These are phyloP conservation scores for Saccharum officinarum DNA, from an alignment of 176 grass and related monocot species.

Conservation along the genomic window DNA sequence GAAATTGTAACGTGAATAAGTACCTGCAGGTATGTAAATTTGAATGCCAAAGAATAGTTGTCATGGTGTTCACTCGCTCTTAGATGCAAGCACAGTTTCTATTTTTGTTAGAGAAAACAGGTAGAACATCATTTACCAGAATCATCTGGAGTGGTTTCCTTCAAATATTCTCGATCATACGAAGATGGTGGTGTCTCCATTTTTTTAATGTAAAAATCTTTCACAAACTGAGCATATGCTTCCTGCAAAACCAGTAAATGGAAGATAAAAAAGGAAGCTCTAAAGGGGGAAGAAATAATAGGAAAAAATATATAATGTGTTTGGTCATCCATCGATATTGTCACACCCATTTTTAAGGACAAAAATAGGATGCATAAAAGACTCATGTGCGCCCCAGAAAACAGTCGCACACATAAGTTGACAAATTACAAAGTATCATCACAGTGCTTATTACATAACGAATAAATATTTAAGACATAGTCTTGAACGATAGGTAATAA, in stretches of 20 bases:
- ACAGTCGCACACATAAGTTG: too few species aligned
- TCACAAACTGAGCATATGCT: conserved; percentile 71
- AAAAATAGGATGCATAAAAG: too few species aligned
- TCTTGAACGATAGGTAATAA: too few species aligned
- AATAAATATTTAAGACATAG: too few species aligned
- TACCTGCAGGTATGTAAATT: conserved; percentile 3
- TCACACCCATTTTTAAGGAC: too few species aligned
- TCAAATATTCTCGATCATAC: conserved; percentile 85
- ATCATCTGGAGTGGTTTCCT: conserved; percentile 71
- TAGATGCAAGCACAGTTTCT: conserved; percentile 6
- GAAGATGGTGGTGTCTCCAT: conserved; percentile 56
- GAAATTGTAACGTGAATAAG: conserved; percentile 16
- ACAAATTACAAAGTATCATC: too few species aligned
- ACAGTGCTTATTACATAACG: too few species aligned
- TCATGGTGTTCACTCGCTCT: conserved; percentile 15
- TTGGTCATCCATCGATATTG: background rate
- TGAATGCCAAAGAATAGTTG: conserved; percentile 3
- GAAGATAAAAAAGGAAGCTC: conserved; percentile 4
- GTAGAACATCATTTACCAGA: conserved; percentile 48
- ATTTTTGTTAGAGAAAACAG: conserved; percentile 14
- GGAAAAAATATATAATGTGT: background rate
- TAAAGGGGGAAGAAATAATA: background rate
- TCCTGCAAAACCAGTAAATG: conserved; percentile 48
- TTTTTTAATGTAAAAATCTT: conserved; percentile 64
- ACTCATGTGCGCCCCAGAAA: too few species aligned